phyloP scores from a whole-genome alignment of 2,329 filamentous ascomycete genomes.

The Metarhizium anisopliae region DNA sequence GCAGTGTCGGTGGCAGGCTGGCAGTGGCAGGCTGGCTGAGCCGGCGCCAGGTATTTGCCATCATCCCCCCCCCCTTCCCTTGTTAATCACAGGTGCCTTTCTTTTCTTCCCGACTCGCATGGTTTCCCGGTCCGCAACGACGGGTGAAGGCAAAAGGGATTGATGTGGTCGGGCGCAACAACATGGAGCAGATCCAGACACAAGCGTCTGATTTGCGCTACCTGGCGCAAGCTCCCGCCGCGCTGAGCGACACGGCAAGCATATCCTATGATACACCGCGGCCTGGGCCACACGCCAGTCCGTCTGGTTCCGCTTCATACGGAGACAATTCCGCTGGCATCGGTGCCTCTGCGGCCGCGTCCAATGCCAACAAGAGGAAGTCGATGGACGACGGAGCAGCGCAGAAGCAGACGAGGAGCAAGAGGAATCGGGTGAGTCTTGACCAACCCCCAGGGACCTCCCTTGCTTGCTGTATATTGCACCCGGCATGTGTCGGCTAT shows the following conservation, averaged over 20 bases:
- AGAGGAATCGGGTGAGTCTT: slow-evolving; percentile 46
- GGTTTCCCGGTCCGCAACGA: not conserved
- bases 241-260: slow-evolving; percentile 19
- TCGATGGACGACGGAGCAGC: slow-evolving; percentile 31
- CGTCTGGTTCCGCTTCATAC: slow-evolving; percentile 29
- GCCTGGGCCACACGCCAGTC: slow-evolving; percentile 22
- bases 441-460: not conserved
- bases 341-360: not conserved
- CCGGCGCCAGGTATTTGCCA: too few species aligned
- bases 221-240: slow-evolving; percentile 31
- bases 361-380: slow-evolving; percentile 26
- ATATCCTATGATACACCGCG: slow-evolving; percentile 24
- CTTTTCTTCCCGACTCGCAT: not conserved
- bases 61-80: not conserved
- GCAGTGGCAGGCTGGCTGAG: too few species aligned
- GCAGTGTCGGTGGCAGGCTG: not conserved
- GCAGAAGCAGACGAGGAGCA: slow-evolving; percentile 50
- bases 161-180: slow-evolving; percentile 4
- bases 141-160: not conserved
- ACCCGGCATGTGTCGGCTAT: not conserved
- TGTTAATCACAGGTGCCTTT: not conserved
- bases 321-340: slow-evolving; percentile 40
- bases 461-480: not conserved
- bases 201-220: slow-evolving; percentile 47
- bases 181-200: slow-evolving; percentile 46